phyloP scores from a whole-genome alignment of 176 grass and related monocot species.

The Chloris gayana region DNA sequence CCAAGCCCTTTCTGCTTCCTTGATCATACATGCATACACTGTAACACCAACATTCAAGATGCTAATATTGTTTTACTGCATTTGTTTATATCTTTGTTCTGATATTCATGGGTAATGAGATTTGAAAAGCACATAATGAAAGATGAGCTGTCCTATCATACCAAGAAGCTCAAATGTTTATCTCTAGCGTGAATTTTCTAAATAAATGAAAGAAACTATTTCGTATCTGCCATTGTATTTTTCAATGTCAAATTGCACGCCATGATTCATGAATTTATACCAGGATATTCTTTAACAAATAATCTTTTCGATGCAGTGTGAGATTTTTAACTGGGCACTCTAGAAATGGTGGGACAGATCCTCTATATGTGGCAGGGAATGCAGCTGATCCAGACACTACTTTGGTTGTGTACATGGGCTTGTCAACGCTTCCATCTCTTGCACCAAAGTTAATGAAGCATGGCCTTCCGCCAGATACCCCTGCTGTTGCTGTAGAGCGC shows the following conservation, averaged over 20 bases:
- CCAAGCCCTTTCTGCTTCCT: not conserved
- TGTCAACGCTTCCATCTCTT: conserved; percentile 79
- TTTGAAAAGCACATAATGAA: not conserved
- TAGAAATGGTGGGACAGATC: conserved; percentile 91
- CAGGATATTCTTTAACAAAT: conserved; percentile 16
- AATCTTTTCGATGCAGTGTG: conserved; percentile 62
- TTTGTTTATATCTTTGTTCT: conserved; percentile 22
- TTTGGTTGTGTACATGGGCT: conserved; percentile 96
- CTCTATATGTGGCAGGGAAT: conserved; percentile 84
- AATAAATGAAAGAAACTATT: not conserved
- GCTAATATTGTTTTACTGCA: not conserved
- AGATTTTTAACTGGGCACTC: conserved; percentile 97
- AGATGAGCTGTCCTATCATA: not conserved
- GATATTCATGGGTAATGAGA: not conserved
- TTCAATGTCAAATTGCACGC: not conserved
- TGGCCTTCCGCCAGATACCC: conserved; percentile 74
- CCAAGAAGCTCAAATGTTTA: not conserved
- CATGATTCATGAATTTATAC: not conserved
- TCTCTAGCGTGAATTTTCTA: not conserved
- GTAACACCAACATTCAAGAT: not conserved
- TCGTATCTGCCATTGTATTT: conserved; percentile 16
- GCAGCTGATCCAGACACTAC: conserved; percentile 89
- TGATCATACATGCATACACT: conserved; percentile 10
- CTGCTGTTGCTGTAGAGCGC: conserved; percentile 85
- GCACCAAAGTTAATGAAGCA: conserved; percentile 84